Conservation (phyloP, 2,329 filamentous ascomycete species). For the Trichoderma asperellum region DNA sequence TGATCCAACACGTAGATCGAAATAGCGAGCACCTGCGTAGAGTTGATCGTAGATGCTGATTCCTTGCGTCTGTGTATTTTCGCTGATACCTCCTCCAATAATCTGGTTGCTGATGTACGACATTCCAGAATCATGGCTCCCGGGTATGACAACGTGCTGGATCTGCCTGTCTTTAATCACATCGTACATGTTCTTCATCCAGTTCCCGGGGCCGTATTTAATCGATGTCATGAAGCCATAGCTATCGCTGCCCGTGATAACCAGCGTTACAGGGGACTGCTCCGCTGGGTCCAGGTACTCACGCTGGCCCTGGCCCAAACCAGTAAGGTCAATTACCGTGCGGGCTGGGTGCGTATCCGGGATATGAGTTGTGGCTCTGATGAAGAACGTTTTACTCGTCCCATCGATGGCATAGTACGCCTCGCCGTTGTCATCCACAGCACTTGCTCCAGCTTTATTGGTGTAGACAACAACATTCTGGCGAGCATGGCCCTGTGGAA, state of each 20-base stretch:
- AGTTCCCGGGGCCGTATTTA: conserved; percentile 37
- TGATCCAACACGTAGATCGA: conserved; percentile 51
- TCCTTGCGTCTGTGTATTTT: conserved; percentile 52
- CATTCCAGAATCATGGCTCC: conserved; percentile 56
- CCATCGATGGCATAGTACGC: conserved; percentile 40
- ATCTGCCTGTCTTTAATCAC: conserved; percentile 46
- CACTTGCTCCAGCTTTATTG: conserved; percentile 25
- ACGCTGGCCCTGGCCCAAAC: conserved; percentile 41
- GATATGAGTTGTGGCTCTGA: conserved; percentile 40
- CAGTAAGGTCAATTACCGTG: conserved; percentile 38
- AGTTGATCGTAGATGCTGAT: conserved; percentile 52
- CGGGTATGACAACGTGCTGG: conserved; percentile 52
- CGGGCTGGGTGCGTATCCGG: conserved; percentile 35
- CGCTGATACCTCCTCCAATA: conserved; percentile 40
- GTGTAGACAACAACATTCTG: conserved; percentile 40
- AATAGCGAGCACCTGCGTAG: conserved; percentile 50
- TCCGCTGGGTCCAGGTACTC: conserved; percentile 41
- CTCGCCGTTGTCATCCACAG: conserved; percentile 39
- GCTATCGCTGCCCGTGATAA: conserved; percentile 42
- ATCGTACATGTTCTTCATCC: conserved; percentile 42
- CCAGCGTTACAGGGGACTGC: conserved; percentile 39
- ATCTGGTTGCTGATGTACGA: conserved; percentile 45
- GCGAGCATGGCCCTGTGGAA: conserved; percentile 40
- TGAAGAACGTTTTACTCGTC: conserved; percentile 39
- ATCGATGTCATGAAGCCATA: conserved; percentile 42